These are phyloP conservation scores for Pyrenophora graminea DNA, from an alignment of 2,329 filamentous ascomycete genomes.

Conservation along the genomic window DNA sequence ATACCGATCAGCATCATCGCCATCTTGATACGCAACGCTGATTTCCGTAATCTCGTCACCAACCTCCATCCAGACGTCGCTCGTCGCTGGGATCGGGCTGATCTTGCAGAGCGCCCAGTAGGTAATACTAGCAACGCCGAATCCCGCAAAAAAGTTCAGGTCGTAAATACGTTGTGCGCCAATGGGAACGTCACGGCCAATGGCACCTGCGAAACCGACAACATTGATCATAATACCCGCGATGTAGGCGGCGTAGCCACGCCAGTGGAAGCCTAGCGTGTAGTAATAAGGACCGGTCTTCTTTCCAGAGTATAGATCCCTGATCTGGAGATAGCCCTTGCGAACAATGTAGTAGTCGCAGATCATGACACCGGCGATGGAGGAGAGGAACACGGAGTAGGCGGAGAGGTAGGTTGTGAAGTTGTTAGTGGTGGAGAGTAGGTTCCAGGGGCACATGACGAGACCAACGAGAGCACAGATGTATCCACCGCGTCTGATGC, in stretches of 20 bases:
- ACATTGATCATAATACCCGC: constrained; percentile 86
- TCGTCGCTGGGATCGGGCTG: constrained; percentile 74
- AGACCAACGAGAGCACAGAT: constrained; percentile 79
- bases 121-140: constrained; percentile 66
- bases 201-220: constrained; percentile 83
- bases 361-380: constrained; percentile 89
- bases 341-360: constrained; percentile 87
- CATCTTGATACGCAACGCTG: constrained; percentile 31
- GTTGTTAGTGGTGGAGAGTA: constrained; percentile 74
- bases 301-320: constrained; percentile 76
- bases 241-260: constrained; percentile 81
- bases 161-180: constrained; percentile 87
- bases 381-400: constrained; percentile 92
- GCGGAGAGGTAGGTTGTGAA: constrained; percentile 92
- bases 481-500: constrained; percentile 85
- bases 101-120: constrained; percentile 74
- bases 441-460: constrained; percentile 84
- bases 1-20: constrained; percentile 32
- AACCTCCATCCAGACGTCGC: constrained; percentile 77
- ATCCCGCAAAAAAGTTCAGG: constrained; percentile 86
- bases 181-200: constrained; percentile 71
- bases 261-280: constrained; percentile 75
- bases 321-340: constrained; percentile 77
- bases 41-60: constrained; percentile 49
- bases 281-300: constrained; percentile 73